Evolutionary conservation across 129 eudicot species (phyloP), one percentile per base, ranked within the genome.

Genomic region (Saussurea involucrata): DNA sequence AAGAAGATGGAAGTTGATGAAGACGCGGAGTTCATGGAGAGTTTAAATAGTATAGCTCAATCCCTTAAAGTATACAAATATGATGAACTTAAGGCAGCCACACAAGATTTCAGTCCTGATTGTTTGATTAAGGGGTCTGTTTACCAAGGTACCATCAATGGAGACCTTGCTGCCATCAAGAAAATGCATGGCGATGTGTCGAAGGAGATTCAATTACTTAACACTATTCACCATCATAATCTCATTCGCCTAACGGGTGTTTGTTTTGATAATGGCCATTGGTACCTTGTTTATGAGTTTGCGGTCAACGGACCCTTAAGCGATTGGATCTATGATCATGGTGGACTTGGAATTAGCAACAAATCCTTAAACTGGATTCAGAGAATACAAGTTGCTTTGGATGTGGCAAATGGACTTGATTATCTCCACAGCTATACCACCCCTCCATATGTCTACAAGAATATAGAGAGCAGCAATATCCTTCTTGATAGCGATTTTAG

Each of bases 271-370:
- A 85, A 87, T 7, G 90, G 95, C 28, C 72, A 86, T 42, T 90
- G 97, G 98, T 94, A 89, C 77, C 97, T 94, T 67, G 93, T 94
- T 58, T 91, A 81, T 46, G 98, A 91, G 76, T 91, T 87, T 77
- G 98, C 98, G n/a, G 86, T 76, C 21, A 94, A 89, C 31, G 93
- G 93, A 20, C 69, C 90, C 4, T 83, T 87, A 72, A 76, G 87
- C 24, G 87, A 87, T 46, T 94, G 97, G 96, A 88, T 90, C 40
- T 84, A 74, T n/a, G n/a, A n/a, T 73, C 37, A 71, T 27, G 24
- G 71, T 21, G 46, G 32, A 34, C 37, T 24, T 76, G 42, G 28
- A 60, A n/a, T n/a, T n/a, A 64, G 79, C 65, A 61, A 76, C 65
- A 86, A 81, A 72, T 77, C 44, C 11, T 63, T 94, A 65, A 85